Percentiles rank a stretch among this genome's conserved stretches.
phyloP scores from a whole-genome alignment of 2,329 filamentous ascomycete genomes.

The Fusarium neocosmosporiellum region DNA sequence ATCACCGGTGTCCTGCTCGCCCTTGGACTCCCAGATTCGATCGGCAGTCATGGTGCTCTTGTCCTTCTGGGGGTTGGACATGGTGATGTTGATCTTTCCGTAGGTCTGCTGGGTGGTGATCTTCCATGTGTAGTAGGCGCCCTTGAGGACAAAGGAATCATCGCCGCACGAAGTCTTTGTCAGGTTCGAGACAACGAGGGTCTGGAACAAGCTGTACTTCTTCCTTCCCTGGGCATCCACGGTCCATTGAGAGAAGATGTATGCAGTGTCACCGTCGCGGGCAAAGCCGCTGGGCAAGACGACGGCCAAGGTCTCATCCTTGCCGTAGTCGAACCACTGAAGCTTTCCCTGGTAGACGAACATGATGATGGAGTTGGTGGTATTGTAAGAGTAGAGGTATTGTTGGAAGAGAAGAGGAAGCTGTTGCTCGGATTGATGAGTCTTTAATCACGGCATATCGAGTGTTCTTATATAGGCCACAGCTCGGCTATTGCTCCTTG shows the following conservation, averaged over 20 bases:
- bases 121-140: constrained; percentile 13
- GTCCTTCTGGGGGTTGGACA: constrained; percentile 12
- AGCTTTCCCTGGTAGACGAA: constrained; percentile 37
- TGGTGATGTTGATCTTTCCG: constrained; percentile 17
- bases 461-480: not conserved
- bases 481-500: not conserved
- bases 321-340: constrained; percentile 28
- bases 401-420: not conserved
- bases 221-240: constrained; percentile 8
- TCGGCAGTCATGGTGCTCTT: not conserved
- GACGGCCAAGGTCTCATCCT: constrained; percentile 31
- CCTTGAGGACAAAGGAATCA: constrained; percentile 16
- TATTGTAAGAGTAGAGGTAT: not conserved
- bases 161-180: constrained; percentile 3
- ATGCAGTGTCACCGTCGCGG: constrained; percentile 33
- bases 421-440: not conserved
- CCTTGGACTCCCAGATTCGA: constrained; percentile 23
- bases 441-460: not conserved
- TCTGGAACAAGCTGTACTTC: constrained; percentile 34
- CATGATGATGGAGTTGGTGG: constrained; percentile 13
- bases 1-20: constrained; percentile 2
- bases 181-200: constrained; percentile 6
- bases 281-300: constrained; percentile 30
- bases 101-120: constrained; percentile 25
- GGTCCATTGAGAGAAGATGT: constrained; percentile 39